Evolutionary conservation across 2,329 filamentous ascomycete genomes (phyloP), one percentile per base, ranked within the genome.

Genomic region (Alternaria sp.): DNA sequence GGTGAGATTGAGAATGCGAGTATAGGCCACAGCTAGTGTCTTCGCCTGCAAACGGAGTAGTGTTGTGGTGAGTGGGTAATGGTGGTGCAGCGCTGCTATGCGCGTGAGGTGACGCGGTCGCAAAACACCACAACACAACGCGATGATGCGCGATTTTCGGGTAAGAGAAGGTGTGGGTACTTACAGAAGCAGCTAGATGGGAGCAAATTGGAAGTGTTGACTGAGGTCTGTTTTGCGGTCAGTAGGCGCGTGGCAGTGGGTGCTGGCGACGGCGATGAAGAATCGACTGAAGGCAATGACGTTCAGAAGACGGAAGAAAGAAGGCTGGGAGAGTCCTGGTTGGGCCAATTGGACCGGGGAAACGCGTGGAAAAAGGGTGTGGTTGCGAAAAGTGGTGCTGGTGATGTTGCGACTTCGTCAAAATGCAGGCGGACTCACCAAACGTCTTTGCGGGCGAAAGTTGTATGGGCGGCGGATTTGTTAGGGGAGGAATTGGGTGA

Each of bases 401-500:
- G 61, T 56, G 57, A 54, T 62, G 64, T 54, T 67, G 66, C 61
- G 61, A 69, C 56, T 62, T 60, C 12, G 60, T 49, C 55, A 55
- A 55, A 55, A 55, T 63, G 20, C 67, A 74, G 72, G 76, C 75
- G 66, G 67, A 79, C 77, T 73, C 66, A 78, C 77, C 73, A 73
- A 71, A 72, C 57, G 67, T 64, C 64, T 72, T 70, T 70, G 71
- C 70, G 60, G 66, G 70, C 66, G 63, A 68, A 62, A 64, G 69
- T 70, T 73, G 68, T 73, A 72, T 68, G 67, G 64, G 67, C 62
- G 63, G 58, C 63, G 63, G 65, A 60, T 59, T 68, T 50, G 60
- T 44, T 47, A 53, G 60, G 55, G 56, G 60, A 60, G 47, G 53
- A 53, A 53, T 59, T 58, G 61, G 58, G 64, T 67, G 63, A 64